Evolutionary conservation across 2,329 filamentous ascomycete species (phyloP).

Genomic region (Ambrosiella beaveri): DNA sequence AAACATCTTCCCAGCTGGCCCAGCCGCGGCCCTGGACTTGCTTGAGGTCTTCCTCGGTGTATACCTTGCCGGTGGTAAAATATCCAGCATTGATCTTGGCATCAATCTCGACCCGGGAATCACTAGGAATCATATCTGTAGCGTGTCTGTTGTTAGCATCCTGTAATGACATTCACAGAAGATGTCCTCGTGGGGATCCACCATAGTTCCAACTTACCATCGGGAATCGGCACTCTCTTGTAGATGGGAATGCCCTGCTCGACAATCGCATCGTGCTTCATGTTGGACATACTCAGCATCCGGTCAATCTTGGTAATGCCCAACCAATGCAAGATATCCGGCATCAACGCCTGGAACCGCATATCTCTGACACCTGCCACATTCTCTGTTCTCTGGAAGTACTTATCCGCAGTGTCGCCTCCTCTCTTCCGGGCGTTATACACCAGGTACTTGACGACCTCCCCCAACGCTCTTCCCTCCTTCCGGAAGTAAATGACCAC

Average conservation of each 20-base stretch:
- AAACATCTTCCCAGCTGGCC: slow-evolving; percentile 37
- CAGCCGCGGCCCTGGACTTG: slow-evolving; percentile 79
- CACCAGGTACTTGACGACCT: slow-evolving; percentile 80
- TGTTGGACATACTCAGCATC: slow-evolving; percentile 86
- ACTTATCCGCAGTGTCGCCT: slow-evolving; percentile 68
- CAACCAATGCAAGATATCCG: slow-evolving; percentile 92
- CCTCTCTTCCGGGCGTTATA: slow-evolving; percentile 72
- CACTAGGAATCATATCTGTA: slow-evolving; percentile 81
- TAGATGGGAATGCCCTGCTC: slow-evolving; percentile 38
- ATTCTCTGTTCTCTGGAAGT: slow-evolving; percentile 95
- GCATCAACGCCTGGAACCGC: slow-evolving; percentile 97
- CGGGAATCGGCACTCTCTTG: slow-evolving; percentile 12
- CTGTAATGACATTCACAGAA: background rate
- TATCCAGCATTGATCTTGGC: slow-evolving; percentile 86
- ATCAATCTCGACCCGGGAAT: slow-evolving; percentile 95
- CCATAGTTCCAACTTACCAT: slow-evolving; percentile 7
- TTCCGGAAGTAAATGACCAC: slow-evolving; percentile 99
- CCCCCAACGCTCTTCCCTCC: slow-evolving; percentile 82
- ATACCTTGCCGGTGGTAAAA: slow-evolving; percentile 76
- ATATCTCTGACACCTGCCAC: slow-evolving; percentile 94
- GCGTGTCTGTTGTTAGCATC: background rate
- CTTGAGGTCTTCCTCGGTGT: slow-evolving; percentile 71
- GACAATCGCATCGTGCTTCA: slow-evolving; percentile 84
- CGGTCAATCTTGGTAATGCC: slow-evolving; percentile 97
- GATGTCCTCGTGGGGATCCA: background rate